Conservation (phyloP, 2,329 filamentous ascomycete species). For the Gaeumannomyces sp. region DNA sequence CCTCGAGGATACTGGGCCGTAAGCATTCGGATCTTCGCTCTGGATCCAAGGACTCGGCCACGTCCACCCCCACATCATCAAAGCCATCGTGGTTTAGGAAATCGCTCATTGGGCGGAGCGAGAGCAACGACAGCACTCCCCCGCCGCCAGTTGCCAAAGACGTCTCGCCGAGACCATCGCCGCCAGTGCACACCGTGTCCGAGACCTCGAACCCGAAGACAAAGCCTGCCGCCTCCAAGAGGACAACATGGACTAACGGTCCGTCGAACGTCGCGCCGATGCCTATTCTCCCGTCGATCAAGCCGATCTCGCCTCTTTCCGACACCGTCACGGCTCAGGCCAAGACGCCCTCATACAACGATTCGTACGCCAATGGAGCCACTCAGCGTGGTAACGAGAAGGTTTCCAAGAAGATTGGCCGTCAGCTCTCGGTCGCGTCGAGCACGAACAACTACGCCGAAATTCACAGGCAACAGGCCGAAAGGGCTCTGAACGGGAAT, state of each 20-base stretch:
- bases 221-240: conserved; percentile 61
- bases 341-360: conserved; percentile 48
- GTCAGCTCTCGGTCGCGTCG: conserved; percentile 87
- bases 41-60: conserved; percentile 55
- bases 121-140: conserved; percentile 51
- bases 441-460: conserved; percentile 91
- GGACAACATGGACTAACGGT: conserved; percentile 90
- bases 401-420: conserved; percentile 81
- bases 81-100: conserved; percentile 98
- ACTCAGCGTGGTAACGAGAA: conserved; percentile 51
- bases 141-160: conserved; percentile 43
- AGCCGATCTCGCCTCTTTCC: conserved; percentile 92
- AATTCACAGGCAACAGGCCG: conserved; percentile 82
- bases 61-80: conserved; percentile 54
- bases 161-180: conserved; percentile 36
- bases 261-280: conserved; percentile 78
- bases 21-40: conserved; percentile 83
- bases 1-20: conserved; percentile 75
- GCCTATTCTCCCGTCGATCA: conserved; percentile 90
- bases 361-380: conserved; percentile 37
- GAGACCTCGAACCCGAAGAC: conserved; percentile 37
- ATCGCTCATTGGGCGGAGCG: conserved; percentile 78
- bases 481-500: conserved; percentile 80
- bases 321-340: conserved; percentile 88
- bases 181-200: conserved; percentile 32